Conservation (phyloP, 2,329 filamentous ascomycete species). For the Xylaria sp. region DNA sequence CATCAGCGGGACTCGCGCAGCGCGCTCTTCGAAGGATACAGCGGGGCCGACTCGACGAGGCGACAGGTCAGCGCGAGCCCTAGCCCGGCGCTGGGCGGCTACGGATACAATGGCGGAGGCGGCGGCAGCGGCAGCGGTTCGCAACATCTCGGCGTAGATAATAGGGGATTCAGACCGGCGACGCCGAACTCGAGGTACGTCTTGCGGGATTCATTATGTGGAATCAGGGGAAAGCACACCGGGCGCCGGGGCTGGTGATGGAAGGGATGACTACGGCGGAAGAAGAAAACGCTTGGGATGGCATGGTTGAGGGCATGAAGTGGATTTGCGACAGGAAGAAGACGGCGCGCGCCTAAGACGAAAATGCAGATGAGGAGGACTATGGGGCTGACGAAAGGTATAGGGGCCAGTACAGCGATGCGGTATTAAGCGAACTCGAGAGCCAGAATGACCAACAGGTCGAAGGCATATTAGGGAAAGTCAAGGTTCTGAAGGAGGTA, state of each 20-base stretch:
- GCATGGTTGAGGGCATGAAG: neutral
- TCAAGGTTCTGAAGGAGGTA: constrained; percentile 89
- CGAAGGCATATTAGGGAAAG: constrained; percentile 90
- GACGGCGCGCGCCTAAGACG: neutral
- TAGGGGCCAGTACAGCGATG: constrained; percentile 91
- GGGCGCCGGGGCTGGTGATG: neutral
- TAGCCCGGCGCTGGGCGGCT: constrained; percentile 54
- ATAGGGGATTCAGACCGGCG: constrained; percentile 67
- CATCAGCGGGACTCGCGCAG: constrained; percentile 79
- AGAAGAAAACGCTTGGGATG: neutral
- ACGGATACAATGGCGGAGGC: constrained; percentile 58
- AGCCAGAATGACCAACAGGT: constrained; percentile 94
- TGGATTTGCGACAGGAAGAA: neutral
- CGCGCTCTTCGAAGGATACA: constrained; percentile 81
- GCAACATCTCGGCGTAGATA: constrained; percentile 47
- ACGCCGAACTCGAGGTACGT: constrained; percentile 76
- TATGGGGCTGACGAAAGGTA: constrained; percentile 24
- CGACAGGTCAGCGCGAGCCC: constrained; percentile 60
- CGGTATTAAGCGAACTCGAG: constrained; percentile 91
- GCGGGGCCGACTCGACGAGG: constrained; percentile 58
- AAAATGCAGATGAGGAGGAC: neutral
- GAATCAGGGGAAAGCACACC: neutral
- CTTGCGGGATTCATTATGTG: constrained; percentile 1
- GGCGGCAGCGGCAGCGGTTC: constrained; percentile 41
- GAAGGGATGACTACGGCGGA: neutral